Conservation (phyloP, 345 rosid species). For the Citrus australasica region DNA sequence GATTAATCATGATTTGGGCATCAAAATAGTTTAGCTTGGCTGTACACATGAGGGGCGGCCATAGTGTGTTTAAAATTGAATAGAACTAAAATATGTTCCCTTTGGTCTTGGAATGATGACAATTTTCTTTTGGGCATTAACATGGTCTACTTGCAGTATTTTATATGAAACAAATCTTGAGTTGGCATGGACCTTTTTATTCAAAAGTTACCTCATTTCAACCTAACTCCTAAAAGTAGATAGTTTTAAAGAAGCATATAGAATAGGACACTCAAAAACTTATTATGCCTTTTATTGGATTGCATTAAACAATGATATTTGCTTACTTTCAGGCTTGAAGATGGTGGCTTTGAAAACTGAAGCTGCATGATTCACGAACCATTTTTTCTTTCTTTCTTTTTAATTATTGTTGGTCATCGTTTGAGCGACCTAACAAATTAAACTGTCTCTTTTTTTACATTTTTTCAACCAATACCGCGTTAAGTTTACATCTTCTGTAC, state of each 20-base stretch:
- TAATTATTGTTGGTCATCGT: not conserved
- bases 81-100: slow-evolving; percentile 19
- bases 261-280: not conserved
- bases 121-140: slow-evolving; percentile 13
- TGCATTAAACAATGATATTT: not conserved
- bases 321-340: not conserved
- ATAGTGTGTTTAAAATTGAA: not conserved
- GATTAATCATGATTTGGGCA: slow-evolving; percentile 12
- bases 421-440: not conserved
- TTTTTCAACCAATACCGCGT: not conserved
- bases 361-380: too few species aligned
- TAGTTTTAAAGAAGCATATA: not conserved
- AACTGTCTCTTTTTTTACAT: not conserved
- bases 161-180: slow-evolving; percentile 4
- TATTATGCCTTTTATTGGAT: not conserved
- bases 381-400: not conserved
- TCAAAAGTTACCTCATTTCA: not conserved
- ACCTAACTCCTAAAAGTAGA: not conserved
- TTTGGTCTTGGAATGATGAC: slow-evolving; percentile 11
- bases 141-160: slow-evolving; percentile 34
- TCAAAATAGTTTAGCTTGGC: not conserved
- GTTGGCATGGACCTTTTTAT: slow-evolving; percentile 18
- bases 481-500: not conserved
- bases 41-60: slow-evolving; percentile 1
- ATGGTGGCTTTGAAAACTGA: not conserved